Evolutionary conservation across 495 filamentous ascomycete species (phyloP).

Genomic region (Aspergillus sclerotioniger): DNA sequence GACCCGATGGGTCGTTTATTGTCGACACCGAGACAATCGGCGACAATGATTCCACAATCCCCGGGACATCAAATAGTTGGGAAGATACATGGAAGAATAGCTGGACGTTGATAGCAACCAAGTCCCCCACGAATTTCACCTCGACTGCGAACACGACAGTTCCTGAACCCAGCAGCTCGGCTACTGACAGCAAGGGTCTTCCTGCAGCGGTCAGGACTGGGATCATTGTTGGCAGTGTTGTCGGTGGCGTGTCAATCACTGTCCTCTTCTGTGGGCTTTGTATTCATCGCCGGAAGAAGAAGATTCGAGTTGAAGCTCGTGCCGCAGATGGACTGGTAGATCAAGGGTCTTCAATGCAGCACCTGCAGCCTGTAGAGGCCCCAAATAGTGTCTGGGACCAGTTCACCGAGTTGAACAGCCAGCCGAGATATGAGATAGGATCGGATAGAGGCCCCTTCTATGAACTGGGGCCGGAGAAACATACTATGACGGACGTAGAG

Average conservation of each 20-base stretch:
- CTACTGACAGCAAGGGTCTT: not conserved
- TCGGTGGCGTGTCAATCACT: not conserved
- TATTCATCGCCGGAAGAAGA: not conserved
- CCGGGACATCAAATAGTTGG: not conserved
- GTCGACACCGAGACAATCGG: not conserved
- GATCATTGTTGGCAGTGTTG: not conserved
- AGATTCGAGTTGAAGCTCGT: not conserved
- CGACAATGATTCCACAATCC: not conserved
- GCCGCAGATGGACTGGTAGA: not conserved
- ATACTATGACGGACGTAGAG: not conserved
- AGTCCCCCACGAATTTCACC: not conserved
- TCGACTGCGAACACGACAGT: not conserved
- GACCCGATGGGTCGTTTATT: conserved; percentile 9
- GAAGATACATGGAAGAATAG: not conserved
- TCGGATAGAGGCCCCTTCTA: not conserved
- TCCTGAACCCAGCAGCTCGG: not conserved
- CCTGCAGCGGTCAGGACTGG: not conserved
- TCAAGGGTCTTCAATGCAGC: not conserved
- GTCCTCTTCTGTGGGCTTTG: not conserved
- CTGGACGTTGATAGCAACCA: not conserved
- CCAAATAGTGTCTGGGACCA: not conserved
- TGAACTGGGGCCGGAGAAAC: not conserved
- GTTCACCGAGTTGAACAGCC: not conserved
- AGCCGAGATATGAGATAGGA: not conserved
- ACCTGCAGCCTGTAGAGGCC: not conserved